phyloP scores from a whole-genome alignment of 257 asterid genomes.

The Leptodermis oblonga region DNA sequence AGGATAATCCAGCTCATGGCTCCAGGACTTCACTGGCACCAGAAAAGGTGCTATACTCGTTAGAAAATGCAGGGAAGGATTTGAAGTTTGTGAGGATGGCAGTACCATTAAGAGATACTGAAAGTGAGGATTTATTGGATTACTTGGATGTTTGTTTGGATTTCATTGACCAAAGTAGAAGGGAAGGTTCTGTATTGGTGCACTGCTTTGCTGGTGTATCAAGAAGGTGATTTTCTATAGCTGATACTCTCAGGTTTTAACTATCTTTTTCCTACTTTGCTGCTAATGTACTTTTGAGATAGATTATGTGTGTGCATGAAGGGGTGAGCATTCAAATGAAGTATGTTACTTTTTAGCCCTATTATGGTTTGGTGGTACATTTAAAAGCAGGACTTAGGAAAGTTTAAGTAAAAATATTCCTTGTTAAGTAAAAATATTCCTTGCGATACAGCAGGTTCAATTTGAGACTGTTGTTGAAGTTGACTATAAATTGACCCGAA shows the following conservation, averaged over 20 bases:
- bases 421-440: neutral
- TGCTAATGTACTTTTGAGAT: neutral
- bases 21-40: slow-evolving; percentile 58
- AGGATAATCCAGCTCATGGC: slow-evolving; percentile 41
- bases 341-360: neutral
- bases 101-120: slow-evolving; percentile 90
- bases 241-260: slow-evolving; percentile 3
- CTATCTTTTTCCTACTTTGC: slow-evolving; percentile 6
- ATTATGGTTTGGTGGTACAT: neutral
- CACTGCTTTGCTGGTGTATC: slow-evolving; percentile 99
- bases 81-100: slow-evolving; percentile 85
- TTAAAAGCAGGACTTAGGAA: neutral
- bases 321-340: neutral
- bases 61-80: slow-evolving; percentile 92
- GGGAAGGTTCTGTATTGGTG: slow-evolving; percentile 80
- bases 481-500: neutral
- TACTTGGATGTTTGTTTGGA: slow-evolving; percentile 85
- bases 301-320: neutral
- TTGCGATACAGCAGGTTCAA: neutral
- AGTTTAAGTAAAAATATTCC: neutral
- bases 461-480: neutral
- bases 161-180: slow-evolving; percentile 80
- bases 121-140: slow-evolving; percentile 77
- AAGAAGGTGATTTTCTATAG: slow-evolving; percentile 58
- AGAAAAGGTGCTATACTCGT: slow-evolving; percentile 63